Evolutionary conservation across 768 basidiomycete species (phyloP).

Genomic region (Trametes elegans): DNA sequence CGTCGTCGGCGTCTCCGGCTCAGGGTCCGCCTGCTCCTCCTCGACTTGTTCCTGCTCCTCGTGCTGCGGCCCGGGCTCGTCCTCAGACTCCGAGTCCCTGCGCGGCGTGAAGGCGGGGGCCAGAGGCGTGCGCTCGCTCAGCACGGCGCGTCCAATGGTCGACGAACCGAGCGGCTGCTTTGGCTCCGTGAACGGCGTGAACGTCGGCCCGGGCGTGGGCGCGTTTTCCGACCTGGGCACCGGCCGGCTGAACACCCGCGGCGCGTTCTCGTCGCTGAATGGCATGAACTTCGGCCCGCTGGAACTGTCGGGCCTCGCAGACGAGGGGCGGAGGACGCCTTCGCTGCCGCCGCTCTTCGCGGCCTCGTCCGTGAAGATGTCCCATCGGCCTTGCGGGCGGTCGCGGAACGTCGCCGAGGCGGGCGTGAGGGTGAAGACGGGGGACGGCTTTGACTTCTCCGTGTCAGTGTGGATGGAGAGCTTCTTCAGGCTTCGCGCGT

Average conservation of each 20-base stretch:
- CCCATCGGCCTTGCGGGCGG: conserved; percentile 9
- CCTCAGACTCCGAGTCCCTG: too few relatives aligned
- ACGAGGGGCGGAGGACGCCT: conserved; percentile 10
- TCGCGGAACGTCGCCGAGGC: conserved; percentile 16
- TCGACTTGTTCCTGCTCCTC: conserved; percentile 11
- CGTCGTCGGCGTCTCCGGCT: conserved; percentile 11
- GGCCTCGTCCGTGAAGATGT: conserved; percentile 12
- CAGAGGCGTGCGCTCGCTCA: conserved; percentile 23
- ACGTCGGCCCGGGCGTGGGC: conserved; percentile 24
- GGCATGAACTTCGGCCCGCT: conserved; percentile 32
- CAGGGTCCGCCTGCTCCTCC: conserved; percentile 1
- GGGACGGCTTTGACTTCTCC: conserved; percentile 30
- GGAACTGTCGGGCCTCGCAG: not conserved
- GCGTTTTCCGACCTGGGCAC: conserved; percentile 42
- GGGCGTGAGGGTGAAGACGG: conserved; percentile 70
- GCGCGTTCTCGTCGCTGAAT: conserved; percentile 38
- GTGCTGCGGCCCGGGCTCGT: conserved; percentile 27
- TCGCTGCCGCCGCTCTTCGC: conserved; percentile 6
- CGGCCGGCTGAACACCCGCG: conserved; percentile 72
- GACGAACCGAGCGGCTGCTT: conserved; percentile 2
- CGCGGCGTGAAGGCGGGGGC: conserved; percentile 20
- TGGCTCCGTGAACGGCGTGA: conserved; percentile 39
- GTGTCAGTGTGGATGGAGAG: conserved; percentile 11
- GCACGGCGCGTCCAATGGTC: conserved; percentile 2
- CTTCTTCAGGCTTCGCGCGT: conserved; percentile 8